phyloP scores from a whole-genome alignment of 2,329 filamentous ascomycete species.

The Plectosphaerella cucumerina region DNA sequence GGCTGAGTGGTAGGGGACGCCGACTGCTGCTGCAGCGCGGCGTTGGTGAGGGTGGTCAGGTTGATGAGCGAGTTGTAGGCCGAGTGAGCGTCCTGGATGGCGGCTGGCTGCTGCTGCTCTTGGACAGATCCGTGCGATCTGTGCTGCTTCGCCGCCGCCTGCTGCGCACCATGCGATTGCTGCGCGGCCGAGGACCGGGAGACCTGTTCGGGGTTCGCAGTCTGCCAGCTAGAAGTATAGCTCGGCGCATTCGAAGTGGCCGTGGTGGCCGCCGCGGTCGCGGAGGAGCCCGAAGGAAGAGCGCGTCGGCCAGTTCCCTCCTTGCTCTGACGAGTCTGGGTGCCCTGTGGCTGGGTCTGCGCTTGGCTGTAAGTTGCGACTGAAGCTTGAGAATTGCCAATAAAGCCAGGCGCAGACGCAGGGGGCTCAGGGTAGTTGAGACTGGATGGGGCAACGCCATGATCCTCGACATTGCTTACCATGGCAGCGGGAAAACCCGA shows the following conservation, averaged over 20 bases:
- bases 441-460: neutral
- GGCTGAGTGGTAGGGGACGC: constrained; percentile 23
- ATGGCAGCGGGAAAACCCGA: constrained; percentile 18
- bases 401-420: neutral
- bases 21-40: constrained; percentile 22
- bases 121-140: constrained; percentile 1
- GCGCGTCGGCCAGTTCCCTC: neutral
- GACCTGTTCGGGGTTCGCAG: neutral
- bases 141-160: neutral
- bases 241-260: neutral
- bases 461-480: constrained; percentile 2
- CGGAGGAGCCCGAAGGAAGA: neutral
- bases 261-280: neutral
- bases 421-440: constrained; percentile 6
- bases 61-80: constrained; percentile 5
- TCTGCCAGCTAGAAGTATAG: neutral
- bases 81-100: neutral
- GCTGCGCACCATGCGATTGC: neutral
- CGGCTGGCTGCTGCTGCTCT: neutral
- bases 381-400: neutral
- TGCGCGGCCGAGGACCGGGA: neutral
- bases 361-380: neutral
- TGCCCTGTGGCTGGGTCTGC: neutral
- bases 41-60: constrained; percentile 11
- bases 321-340: neutral